A percentile compares a stretch with the other conserved stretches of the same genome.
These are phyloP conservation scores for Bacidia gigantensis DNA, from an alignment of 495 filamentous ascomycete genomes.

Conservation along the genomic window DNA sequence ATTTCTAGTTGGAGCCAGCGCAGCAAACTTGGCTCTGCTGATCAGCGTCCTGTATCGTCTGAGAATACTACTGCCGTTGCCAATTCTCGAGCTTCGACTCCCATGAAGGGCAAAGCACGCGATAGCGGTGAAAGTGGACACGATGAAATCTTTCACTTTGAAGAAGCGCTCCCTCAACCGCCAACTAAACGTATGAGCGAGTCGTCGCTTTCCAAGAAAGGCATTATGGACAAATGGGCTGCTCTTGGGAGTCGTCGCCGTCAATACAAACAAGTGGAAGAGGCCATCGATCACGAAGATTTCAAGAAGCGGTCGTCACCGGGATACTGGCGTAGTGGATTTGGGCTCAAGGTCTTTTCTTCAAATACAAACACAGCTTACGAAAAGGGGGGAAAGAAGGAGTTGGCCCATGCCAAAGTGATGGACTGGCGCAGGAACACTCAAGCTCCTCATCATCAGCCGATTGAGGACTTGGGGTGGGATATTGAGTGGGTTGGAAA, in stretches of 20 bases:
- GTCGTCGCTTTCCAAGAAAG: constrained; percentile 21
- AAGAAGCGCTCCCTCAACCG: constrained; percentile 44
- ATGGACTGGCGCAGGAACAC: constrained; percentile 54
- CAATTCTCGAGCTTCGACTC: constrained; percentile 11
- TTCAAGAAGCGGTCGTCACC: constrained; percentile 26
- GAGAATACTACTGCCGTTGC: constrained; percentile 13
- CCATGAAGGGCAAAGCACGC: constrained; percentile 24
- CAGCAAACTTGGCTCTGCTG: constrained; percentile 36
- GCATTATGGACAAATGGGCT: constrained; percentile 70
- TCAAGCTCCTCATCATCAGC: constrained; percentile 23
- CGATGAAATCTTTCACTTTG: constrained; percentile 53
- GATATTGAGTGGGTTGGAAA: constrained; percentile 84
- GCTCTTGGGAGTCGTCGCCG: constrained; percentile 68
- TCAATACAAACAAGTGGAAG: constrained; percentile 40
- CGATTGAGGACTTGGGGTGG: constrained; percentile 31
- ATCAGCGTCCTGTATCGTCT: constrained; percentile 28
- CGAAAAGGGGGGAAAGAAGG: constrained; percentile 35
- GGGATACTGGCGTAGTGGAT: constrained; percentile 33
- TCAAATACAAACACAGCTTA: constrained; percentile 34
- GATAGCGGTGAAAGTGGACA: constrained; percentile 41
- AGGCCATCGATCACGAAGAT: constrained; percentile 18
- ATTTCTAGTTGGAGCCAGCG: constrained; percentile 72
- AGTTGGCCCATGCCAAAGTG: constrained; percentile 22
- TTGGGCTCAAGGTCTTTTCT: constrained; percentile 33
- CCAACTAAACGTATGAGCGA: not conserved